Conservation (phyloP, 257 asterid species). For the Salvia splendens region DNA sequence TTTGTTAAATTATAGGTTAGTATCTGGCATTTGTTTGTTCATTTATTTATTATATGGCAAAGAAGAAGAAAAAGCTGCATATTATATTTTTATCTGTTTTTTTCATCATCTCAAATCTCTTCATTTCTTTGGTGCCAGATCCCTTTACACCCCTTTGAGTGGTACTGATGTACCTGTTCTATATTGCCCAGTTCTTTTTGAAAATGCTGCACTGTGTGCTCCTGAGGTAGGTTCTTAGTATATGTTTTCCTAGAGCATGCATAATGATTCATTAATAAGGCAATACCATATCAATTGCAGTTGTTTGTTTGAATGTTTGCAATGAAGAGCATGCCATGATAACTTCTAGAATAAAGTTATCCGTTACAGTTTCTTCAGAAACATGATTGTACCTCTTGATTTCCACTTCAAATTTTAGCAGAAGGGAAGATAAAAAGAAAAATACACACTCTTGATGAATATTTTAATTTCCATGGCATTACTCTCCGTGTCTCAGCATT, state of each 20-base stretch:
- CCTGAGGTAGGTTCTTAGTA: slow-evolving; percentile 70
- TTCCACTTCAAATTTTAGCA: slow-evolving; percentile 20
- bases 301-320: slow-evolving; percentile 13
- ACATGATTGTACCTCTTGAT: background rate
- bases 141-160: slow-evolving; percentile 55
- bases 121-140: slow-evolving; percentile 52
- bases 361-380: background rate
- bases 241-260: slow-evolving; percentile 20
- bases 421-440: background rate
- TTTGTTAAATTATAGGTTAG: slow-evolving; percentile 79
- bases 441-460: background rate
- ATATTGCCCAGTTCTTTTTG: slow-evolving; percentile 79
- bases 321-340: slow-evolving; percentile 11
- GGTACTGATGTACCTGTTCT: slow-evolving; percentile 87
- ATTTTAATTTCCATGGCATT: background rate
- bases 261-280: background rate
- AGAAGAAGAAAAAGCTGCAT: slow-evolving; percentile 12
- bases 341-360: background rate
- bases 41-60: slow-evolving; percentile 7
- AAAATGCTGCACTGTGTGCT: slow-evolving; percentile 73
- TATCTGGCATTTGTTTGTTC: slow-evolving; percentile 13
- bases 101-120: slow-evolving; percentile 18
- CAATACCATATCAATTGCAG: slow-evolving; percentile 16
- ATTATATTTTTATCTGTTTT: slow-evolving; percentile 6
- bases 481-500: background rate